Base-by-base conservation (phyloP, 1,139 yeast genomes). In the Debaryomyces psychrophilus region DNA sequence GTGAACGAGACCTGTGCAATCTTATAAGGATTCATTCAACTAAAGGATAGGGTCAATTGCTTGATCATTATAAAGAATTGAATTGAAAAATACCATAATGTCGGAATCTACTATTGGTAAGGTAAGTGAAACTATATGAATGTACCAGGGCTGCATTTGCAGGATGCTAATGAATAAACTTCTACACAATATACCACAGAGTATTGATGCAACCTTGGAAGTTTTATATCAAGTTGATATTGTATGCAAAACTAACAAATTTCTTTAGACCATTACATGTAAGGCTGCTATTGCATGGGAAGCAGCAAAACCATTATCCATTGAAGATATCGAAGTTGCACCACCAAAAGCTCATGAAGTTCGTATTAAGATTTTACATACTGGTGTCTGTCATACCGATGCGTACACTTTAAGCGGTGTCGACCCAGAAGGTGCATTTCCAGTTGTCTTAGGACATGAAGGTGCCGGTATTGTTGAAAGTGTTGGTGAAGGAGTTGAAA, bases 311-410 rank as follows among this genome's bases (percentile, higher is more conserved):
- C 97, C 96, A 49, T 78, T 93, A 59, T 61, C 83, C 41, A 79
- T 93, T 51, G 99, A 95, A 71, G 90, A 87, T 49, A 78, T 93
- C 55, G 92, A 87, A 64, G 99, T 95, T 38, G 85, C 81, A 26
- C 90, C 99, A 29, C 99, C 99, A 57, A 86, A 82, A 66, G 97
- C 97, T 41, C 97, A 93, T 65, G 99, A 93, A 73, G 98, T 93
- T 44, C 87, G 99, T 68, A 88, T 93, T 69, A 87, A 90, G 72
- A 73, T 93, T 50, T 76, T 77, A 45, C 80, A 87, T 73, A 88
- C 97, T 34, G 99, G 98, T 65, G 96, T 93, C 40, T 93, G 99
- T 69, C 99, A 93, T 76, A 93, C 99, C 39, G 99, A 93, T 65
- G 98, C 97, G 37, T 95, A 86, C 77, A 92, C 99, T 9, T 78